Evolutionary conservation across 192 early-diverging fungal genomes (phyloP).

Genomic region (Coemansia sp.): DNA sequence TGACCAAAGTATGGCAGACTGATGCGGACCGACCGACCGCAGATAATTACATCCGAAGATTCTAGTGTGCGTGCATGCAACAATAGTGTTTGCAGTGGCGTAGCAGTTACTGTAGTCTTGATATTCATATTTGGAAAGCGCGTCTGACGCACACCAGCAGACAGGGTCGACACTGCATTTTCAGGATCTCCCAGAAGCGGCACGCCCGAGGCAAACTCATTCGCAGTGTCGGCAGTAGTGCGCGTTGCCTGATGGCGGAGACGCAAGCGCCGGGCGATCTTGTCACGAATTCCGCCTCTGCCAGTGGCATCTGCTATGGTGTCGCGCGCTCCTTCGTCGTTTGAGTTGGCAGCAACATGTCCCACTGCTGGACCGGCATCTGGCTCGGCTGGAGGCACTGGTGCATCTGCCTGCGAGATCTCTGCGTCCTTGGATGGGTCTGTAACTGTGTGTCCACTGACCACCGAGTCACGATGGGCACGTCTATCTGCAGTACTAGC

Average conservation of each 20-base stretch:
- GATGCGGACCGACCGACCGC: conserved; percentile 34
- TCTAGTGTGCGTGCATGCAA: conserved; percentile 25
- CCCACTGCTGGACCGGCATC: neutral
- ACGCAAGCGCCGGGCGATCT: conserved; percentile 35
- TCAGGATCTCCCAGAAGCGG: neutral
- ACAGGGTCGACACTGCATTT: conserved; percentile 2
- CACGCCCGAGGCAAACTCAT: neutral
- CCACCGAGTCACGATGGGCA: conserved; percentile 2
- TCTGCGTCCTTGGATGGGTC: neutral
- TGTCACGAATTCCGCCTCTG: conserved; percentile 20
- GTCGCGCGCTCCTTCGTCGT: neutral
- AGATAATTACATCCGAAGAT: conserved; percentile 27
- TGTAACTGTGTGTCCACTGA: neutral
- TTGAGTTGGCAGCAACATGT: neutral
- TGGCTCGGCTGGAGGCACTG: neutral
- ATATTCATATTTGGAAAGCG: conserved; percentile 35
- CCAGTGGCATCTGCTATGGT: neutral
- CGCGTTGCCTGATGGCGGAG: conserved; percentile 19
- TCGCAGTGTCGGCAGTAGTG: conserved; percentile 3
- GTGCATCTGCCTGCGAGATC: neutral
- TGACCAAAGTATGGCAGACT: conserved; percentile 33
- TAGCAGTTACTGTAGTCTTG: conserved; percentile 37
- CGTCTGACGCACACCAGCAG: conserved; percentile 23
- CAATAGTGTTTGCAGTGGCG: conserved; percentile 43
- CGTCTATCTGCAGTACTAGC: neutral